Evolutionary conservation across 768 basidiomycete genomes (phyloP).

Genomic region (Cyclocybe cylindracea): DNA sequence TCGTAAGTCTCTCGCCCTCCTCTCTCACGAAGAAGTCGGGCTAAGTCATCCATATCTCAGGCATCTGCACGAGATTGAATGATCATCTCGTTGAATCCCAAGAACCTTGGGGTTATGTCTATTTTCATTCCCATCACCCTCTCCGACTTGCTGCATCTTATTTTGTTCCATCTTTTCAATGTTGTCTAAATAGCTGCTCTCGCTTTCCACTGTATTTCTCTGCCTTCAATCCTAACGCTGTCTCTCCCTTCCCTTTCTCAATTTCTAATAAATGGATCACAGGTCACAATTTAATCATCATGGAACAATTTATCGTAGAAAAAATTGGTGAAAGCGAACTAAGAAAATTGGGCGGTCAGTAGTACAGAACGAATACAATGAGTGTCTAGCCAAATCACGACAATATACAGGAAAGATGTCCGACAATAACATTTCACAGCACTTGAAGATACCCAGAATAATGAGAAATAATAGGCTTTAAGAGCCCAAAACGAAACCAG

Average conservation of each 20-base stretch:
- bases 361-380: background rate
- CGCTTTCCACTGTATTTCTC: slow-evolving; percentile 15
- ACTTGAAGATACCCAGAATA: too few species aligned
- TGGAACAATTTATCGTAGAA: too few species aligned
- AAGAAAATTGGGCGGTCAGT: background rate
- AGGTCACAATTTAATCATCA: too few species aligned
- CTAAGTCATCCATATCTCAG: slow-evolving; percentile 12
- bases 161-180: slow-evolving; percentile 2
- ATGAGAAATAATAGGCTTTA: too few species aligned
- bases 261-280: too few species aligned
- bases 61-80: slow-evolving; percentile 28
- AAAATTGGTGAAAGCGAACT: too few species aligned
- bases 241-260: too few species aligned
- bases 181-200: slow-evolving; percentile 12
- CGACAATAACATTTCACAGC: background rate
- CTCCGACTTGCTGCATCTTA: slow-evolving; percentile 9
- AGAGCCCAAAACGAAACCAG: too few species aligned
- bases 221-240: slow-evolving; percentile 4
- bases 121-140: slow-evolving; percentile 6
- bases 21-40: background rate
- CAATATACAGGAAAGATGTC: background rate
- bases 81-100: background rate
- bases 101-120: background rate
- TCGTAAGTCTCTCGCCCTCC: slow-evolving; percentile 45
- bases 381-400: background rate